These are phyloP conservation scores for Bimuria novae-zelandiae DNA, from an alignment of 2,329 filamentous ascomycete species.

Conservation along the genomic window DNA sequence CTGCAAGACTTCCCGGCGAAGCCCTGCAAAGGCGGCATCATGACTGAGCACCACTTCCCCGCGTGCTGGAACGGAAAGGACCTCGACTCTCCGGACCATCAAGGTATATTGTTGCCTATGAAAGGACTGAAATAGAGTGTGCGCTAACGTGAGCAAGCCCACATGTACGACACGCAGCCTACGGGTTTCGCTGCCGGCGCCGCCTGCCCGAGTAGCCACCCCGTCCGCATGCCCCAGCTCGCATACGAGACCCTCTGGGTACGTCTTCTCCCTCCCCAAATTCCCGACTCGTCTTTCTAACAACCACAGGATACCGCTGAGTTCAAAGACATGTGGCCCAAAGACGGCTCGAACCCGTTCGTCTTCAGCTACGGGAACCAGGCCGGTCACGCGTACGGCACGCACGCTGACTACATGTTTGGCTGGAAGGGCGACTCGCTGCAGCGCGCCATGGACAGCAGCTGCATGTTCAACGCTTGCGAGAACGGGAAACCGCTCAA, in stretches of 20 bases:
- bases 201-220: conserved; percentile 16
- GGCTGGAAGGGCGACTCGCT: conserved; percentile 27
- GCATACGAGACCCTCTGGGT: conserved; percentile 17
- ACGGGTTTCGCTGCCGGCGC: conserved; percentile 9
- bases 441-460: conserved; percentile 17
- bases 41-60: conserved; percentile 21
- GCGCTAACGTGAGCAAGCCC: conserved; percentile 46
- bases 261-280: not conserved
- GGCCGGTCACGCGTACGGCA: conserved; percentile 18
- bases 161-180: conserved; percentile 29
- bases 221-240: conserved; percentile 16
- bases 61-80: conserved; percentile 52
- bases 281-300: not conserved
- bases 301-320: conserved; percentile 13
- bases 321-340: conserved; percentile 21
- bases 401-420: conserved; percentile 43
- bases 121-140: conserved; percentile 52
- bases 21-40: conserved; percentile 19
- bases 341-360: conserved; percentile 16
- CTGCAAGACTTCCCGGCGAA: conserved; percentile 21
- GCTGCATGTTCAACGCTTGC: conserved; percentile 16
- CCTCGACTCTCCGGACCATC: conserved; percentile 9
- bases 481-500: conserved; percentile 18
- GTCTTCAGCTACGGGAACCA: conserved; percentile 16
- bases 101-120: conserved; percentile 11